Base-by-base conservation (phyloP, 352 stramenopile genomes). In the Phytophthora multivora region DNA sequence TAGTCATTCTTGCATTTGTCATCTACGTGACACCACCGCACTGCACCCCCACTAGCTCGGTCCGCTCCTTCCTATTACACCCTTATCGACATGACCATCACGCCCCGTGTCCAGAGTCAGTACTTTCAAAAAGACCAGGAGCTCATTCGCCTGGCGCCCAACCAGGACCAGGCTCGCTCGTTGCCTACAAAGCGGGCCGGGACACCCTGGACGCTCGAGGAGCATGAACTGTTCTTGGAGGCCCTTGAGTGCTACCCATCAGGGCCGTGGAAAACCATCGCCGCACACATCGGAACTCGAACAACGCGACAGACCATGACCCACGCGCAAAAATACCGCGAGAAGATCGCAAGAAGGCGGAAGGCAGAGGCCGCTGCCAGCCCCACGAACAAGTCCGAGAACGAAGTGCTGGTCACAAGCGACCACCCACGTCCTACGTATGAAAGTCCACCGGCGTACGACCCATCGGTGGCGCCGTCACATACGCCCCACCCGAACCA, bases 291-390 rank as follows among this genome's bases (percentile, higher is more conserved):
- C 18, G 71, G 74, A n/a, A 83, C 77, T 47, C 74, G 77, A 53
- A 84, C 75, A n/a, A 79, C 75, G 31, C 68, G 75, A 16, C 75
- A 83, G 47, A 83, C 75, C 40, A 79, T 80, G 69, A 82, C 73
- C 23, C 73, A 82, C 33, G 73, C 73, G 30, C 73, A 82, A 43
- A 82, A 82, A 47, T 79, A 77, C 43, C 70, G 73, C 31, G 71
- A 82, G 48, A 82, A 82, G 48, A 78, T 86, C 43, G 72, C 70
- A 21, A 67, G 76, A 11, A 77, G 76, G 25, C 54, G 69, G 57
- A 72, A 72, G 33, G 58, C 63, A 3, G 63, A 72, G 54, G 57
- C 63, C 19, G 41, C 63, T 15, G 46, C 63, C 19, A 67, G 63
- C 21, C 57, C 57, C 15, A 70, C 55, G 10, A 64, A 58, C 18